Conservation (phyloP, 116 monocot genomes). For the Phalaenopsis hybrid region DNA sequence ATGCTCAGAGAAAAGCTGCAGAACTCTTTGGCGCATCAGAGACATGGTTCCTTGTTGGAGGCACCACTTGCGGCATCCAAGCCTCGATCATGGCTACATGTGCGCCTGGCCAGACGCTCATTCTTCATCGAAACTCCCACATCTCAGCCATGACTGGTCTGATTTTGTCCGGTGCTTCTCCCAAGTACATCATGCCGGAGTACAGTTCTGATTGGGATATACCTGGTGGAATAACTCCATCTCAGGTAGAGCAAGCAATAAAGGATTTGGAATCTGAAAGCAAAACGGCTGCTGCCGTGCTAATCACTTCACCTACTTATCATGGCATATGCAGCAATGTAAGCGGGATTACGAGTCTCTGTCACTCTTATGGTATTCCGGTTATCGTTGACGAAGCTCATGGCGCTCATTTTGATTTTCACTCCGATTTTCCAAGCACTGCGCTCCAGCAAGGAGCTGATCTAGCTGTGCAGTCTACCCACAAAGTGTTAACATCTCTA, state of each 20-base stretch:
- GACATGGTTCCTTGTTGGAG: slow-evolving; percentile 87
- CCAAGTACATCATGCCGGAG: slow-evolving; percentile 67
- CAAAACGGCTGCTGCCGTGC: slow-evolving; percentile 45
- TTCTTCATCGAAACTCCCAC: slow-evolving; percentile 69
- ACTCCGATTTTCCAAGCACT: slow-evolving; percentile 36
- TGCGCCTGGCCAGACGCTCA: slow-evolving; percentile 51
- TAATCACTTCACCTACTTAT: slow-evolving; percentile 82
- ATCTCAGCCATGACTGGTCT: slow-evolving; percentile 68
- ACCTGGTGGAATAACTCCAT: slow-evolving; percentile 46
- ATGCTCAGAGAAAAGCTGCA: slow-evolving; percentile 59
- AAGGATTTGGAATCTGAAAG: slow-evolving; percentile 37
- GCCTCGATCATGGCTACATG: slow-evolving; percentile 88
- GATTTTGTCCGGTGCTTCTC: slow-evolving; percentile 56
- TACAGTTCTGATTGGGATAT: slow-evolving; percentile 63
- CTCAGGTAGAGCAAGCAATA: slow-evolving; percentile 50
- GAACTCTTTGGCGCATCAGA: slow-evolving; percentile 58
- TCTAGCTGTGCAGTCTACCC: slow-evolving; percentile 72
- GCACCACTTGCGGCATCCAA: slow-evolving; percentile 80
- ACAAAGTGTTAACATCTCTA: slow-evolving; percentile 71
- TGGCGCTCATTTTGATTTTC: slow-evolving; percentile 75
- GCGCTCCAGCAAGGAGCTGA: slow-evolving; percentile 76
- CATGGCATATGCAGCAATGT: slow-evolving; percentile 78
- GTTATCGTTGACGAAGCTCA: slow-evolving; percentile 84
- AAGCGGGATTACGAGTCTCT: slow-evolving; percentile 37
- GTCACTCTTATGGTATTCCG: slow-evolving; percentile 50